A percentile compares a stretch with the other conserved stretches of the same genome.
Evolutionary conservation across 2,329 filamentous ascomycete genomes (phyloP).

Genomic region (Berkeleyomyces rouxiae): DNA sequence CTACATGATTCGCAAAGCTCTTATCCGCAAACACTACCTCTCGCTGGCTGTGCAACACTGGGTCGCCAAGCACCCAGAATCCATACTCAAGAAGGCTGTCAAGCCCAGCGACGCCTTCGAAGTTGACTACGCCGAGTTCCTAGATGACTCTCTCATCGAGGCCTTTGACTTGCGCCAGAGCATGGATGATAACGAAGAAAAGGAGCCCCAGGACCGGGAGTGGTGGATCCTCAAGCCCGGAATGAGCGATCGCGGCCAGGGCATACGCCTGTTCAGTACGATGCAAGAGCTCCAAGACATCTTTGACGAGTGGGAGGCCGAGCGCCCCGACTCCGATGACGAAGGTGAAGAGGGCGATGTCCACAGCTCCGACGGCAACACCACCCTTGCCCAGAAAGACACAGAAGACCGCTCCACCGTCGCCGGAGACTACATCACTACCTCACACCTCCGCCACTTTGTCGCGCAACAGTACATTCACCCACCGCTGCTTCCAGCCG

Average conservation of each 20-base stretch:
- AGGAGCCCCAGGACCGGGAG: constrained; percentile 33
- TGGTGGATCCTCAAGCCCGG: constrained; percentile 99
- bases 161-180: constrained; percentile 74
- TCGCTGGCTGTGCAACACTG: constrained; percentile 70
- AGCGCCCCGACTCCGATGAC: constrained; percentile 46
- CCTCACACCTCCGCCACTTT: constrained; percentile 88
- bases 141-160: constrained; percentile 84
- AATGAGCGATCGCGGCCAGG: constrained; percentile 93
- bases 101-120: constrained; percentile 76
- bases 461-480: constrained; percentile 91
- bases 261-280: constrained; percentile 74
- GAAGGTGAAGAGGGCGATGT: constrained; percentile 30
- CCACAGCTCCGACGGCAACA: background rate
- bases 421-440: constrained; percentile 46
- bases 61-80: constrained; percentile 66
- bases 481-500: constrained; percentile 58
- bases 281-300: constrained; percentile 72
- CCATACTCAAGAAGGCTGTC: constrained; percentile 51
- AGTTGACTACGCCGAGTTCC: constrained; percentile 88
- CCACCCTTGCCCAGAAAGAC: background rate
- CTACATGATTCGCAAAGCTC: constrained; percentile 87
- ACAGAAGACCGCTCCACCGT: constrained; percentile 20
- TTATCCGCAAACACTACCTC: constrained; percentile 93
- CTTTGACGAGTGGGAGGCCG: constrained; percentile 80
- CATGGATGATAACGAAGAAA: constrained; percentile 44